phyloP scores from a whole-genome alignment of 768 basidiomycete species.

The Rhodotorula sphaerocarpa region DNA sequence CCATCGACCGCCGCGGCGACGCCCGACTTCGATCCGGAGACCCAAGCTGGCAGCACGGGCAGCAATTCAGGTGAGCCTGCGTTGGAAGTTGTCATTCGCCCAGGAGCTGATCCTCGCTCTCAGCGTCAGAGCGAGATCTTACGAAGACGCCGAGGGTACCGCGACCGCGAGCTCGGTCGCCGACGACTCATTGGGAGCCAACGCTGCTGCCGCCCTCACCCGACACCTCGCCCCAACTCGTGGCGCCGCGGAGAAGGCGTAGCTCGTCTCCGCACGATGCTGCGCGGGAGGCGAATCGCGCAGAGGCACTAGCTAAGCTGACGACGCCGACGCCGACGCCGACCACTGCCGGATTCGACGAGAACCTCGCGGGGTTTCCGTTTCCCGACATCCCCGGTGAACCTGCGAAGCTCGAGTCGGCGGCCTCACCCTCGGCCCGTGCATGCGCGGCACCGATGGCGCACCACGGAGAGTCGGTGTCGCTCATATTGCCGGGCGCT shows the following conservation, averaged over 20 bases:
- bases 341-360: slow-evolving; percentile 4
- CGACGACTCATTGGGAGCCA: not conserved
- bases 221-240: not conserved
- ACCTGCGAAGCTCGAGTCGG: not conserved
- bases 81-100: too few relatives aligned
- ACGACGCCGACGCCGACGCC: slow-evolving; percentile 15
- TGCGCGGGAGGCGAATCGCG: not conserved
- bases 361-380: slow-evolving; percentile 19
- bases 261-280: slow-evolving; percentile 7
- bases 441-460: too few relatives aligned
- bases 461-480: too few relatives aligned
- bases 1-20: too few relatives aligned
- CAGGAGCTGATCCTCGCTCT: too few relatives aligned
- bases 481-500: slow-evolving; percentile 5
- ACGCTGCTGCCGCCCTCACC: not conserved
- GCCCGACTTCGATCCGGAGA: too few relatives aligned
- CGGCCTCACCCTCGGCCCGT: too few relatives aligned
- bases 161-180: not conserved
- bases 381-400: slow-evolving; percentile 3
- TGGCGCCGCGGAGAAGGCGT: not conserved
- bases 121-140: too few relatives aligned
- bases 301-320: slow-evolving; percentile 24
- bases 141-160: too few relatives aligned
- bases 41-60: too few relatives aligned
- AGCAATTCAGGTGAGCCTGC: too few relatives aligned